Evolutionary conservation across 116 monocot species (phyloP), one percentile per base, ranked within the genome.

Genomic region (Papilionanthe hybrid): DNA sequence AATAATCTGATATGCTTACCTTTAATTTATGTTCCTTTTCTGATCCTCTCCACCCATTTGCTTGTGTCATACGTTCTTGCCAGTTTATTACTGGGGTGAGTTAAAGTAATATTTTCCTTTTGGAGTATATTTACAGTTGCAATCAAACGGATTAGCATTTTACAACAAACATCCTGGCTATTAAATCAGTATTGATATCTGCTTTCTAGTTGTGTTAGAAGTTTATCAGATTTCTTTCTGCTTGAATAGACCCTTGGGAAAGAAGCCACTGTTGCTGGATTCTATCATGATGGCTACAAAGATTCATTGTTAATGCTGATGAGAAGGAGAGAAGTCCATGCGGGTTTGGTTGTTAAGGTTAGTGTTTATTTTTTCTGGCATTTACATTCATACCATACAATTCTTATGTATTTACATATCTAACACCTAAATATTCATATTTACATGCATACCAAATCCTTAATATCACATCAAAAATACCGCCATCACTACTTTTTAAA

Each of bases 291-390:
- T 72, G 94, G 97, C 43, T 97, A 97, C 88, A 94, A 91, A 86
- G 92, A 97, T 84, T 41, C 94, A 55, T 83, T 97, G 78, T 76
- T 97, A 68, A 97, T 97, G 97, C 90, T 97, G 56, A 97, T 97
- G 91, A 92, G 86, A 84, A 97, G 97, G 86, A 92, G 97, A 92
- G 88, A 84, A 78, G 94, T 92, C 30, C 92, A 97, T 80, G 84
- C 91, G 73, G 97, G 97, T 78, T 87, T 97, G 81, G 94, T 97
- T 84, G 88, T 97, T 30, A 97, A 97, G 97, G 97, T 92, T 81
- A 11, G 86, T 85, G 12, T 19, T 37, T 69, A 13, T 22, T 28
- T 53, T 32, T 83, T 1, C 11, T 72, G 32, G 32, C 32, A 32
- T 32, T 32, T 32, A 32, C 32, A 32, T 32, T 32, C 32, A 32